Percentiles rank a stretch among this genome's conserved stretches.
Evolutionary conservation across 2,329 filamentous ascomycete genomes (phyloP).

Genomic region (Tolypocladium guangdongense): DNA sequence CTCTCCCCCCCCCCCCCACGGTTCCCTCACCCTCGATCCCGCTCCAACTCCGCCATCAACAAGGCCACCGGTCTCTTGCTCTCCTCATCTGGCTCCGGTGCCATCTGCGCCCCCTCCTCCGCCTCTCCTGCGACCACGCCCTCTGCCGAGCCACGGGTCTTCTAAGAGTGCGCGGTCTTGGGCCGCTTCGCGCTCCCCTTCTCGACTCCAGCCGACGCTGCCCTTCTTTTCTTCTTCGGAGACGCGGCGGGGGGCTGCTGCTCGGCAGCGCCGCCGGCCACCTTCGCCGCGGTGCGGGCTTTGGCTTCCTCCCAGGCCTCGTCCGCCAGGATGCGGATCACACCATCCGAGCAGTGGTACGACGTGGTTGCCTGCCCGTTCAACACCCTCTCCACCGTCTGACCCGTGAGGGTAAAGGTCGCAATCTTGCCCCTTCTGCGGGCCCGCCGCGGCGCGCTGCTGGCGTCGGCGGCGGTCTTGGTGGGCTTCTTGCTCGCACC

Average conservation of each 20-base stretch:
- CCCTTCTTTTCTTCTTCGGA: not conserved
- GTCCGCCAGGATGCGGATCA: not conserved
- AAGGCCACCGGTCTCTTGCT: not conserved
- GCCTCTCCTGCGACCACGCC: not conserved
- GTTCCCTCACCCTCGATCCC: not conserved
- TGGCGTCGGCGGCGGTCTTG: not conserved
- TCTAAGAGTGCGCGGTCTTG: not conserved
- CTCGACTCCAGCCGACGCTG: not conserved
- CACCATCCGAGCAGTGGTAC: conserved; percentile 1
- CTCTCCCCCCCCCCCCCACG: too few relatives aligned
- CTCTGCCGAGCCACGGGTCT: not conserved
- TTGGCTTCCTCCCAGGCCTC: not conserved
- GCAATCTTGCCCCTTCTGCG: not conserved
- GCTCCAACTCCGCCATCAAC: not conserved
- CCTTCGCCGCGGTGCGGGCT: not conserved
- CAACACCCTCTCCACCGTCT: not conserved
- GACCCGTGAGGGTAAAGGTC: not conserved
- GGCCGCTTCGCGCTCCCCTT: not conserved
- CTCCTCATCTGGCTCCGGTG: not conserved
- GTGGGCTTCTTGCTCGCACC: not conserved
- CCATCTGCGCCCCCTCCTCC: not conserved
- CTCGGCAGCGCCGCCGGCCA: not conserved
- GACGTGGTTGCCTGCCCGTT: not conserved
- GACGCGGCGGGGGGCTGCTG: not conserved
- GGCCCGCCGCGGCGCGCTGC: not conserved